A percentile compares a stretch with the other conserved stretches of the same genome.
These are phyloP conservation scores for Apiospora phragmitis DNA, from an alignment of 2,329 filamentous ascomycete species.

Conservation along the genomic window DNA sequence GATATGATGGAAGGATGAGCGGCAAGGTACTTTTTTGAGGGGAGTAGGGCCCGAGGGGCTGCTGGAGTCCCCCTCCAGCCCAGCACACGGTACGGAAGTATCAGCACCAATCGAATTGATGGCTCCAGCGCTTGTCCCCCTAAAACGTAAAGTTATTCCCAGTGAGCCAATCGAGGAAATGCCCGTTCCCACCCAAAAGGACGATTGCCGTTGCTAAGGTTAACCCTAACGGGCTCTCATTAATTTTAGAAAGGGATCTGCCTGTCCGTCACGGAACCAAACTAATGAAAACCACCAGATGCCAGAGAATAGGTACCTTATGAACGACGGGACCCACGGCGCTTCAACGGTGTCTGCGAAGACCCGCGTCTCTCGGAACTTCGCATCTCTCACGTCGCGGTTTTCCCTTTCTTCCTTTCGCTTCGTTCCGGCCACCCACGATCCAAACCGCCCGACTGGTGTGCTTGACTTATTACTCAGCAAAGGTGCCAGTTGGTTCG, in stretches of 20 bases:
- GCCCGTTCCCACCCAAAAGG: background rate
- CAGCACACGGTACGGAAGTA: background rate
- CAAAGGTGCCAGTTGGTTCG: background rate
- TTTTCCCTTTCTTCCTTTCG: background rate
- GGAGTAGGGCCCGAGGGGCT: background rate
- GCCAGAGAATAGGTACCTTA: background rate
- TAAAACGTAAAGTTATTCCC: constrained; percentile 5
- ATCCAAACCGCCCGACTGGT: background rate
- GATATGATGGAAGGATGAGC: background rate
- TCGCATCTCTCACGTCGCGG: background rate
- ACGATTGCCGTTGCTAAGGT: background rate
- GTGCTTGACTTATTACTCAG: background rate
- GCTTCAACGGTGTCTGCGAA: background rate
- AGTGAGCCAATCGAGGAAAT: constrained; percentile 1
- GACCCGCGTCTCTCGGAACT: background rate
- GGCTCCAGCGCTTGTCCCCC: background rate
- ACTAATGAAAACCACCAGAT: too few relatives aligned
- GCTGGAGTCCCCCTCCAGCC: too few relatives aligned
- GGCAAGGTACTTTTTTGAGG: background rate
- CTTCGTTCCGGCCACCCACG: background rate
- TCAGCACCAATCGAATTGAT: background rate
- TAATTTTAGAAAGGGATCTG: background rate
- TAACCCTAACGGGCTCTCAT: background rate
- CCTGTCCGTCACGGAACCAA: background rate
- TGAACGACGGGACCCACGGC: background rate